Evolutionary conservation across 2,329 filamentous ascomycete species (phyloP).

Genomic region (Fragosphaeria purpurea): DNA sequence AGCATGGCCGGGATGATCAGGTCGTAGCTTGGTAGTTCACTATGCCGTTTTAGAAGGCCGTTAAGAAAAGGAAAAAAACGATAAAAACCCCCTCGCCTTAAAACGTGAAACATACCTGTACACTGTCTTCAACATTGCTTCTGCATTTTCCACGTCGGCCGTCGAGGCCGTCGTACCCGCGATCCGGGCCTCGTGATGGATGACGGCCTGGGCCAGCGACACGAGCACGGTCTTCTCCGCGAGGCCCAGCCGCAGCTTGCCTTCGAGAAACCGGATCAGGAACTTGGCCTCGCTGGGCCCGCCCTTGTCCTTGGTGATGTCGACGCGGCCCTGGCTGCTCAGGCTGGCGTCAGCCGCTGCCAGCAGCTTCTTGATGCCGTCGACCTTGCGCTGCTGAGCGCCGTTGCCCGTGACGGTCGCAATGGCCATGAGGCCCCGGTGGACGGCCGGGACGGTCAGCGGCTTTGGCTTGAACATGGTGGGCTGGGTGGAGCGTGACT

Average conservation of each 20-base stretch:
- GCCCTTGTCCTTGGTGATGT: slow-evolving; percentile 86
- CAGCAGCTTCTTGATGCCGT: slow-evolving; percentile 92
- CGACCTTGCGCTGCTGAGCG: slow-evolving; percentile 82
- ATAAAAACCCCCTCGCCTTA: too few species aligned
- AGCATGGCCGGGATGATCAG: slow-evolving; percentile 86
- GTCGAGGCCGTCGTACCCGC: slow-evolving; percentile 63
- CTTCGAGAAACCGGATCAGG: slow-evolving; percentile 85
- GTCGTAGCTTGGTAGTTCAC: slow-evolving; percentile 90
- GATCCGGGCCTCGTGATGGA: slow-evolving; percentile 67
- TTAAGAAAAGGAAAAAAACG: too few species aligned
- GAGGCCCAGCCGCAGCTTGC: slow-evolving; percentile 82
- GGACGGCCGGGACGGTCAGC: slow-evolving; percentile 76
- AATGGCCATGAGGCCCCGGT: slow-evolving; percentile 78
- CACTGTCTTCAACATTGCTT: slow-evolving; percentile 78
- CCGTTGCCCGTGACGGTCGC: slow-evolving; percentile 80
- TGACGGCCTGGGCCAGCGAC: slow-evolving; percentile 78
- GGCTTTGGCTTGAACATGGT: slow-evolving; percentile 98
- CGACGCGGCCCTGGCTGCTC: slow-evolving; percentile 64
- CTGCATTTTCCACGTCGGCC: slow-evolving; percentile 70
- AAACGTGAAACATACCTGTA: slow-evolving; percentile 56
- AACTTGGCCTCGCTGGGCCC: slow-evolving; percentile 93
- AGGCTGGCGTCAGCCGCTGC: slow-evolving; percentile 72
- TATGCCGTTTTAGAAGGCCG: slow-evolving; percentile 23
- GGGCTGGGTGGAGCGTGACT: slow-evolving; percentile 87
- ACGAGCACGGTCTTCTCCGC: slow-evolving; percentile 90